Percentiles rank a stretch among this genome's conserved stretches.
These are phyloP conservation scores for Pinus tabuliformis DNA, from an alignment of 75 land plant genomes.

Conservation along the genomic window DNA sequence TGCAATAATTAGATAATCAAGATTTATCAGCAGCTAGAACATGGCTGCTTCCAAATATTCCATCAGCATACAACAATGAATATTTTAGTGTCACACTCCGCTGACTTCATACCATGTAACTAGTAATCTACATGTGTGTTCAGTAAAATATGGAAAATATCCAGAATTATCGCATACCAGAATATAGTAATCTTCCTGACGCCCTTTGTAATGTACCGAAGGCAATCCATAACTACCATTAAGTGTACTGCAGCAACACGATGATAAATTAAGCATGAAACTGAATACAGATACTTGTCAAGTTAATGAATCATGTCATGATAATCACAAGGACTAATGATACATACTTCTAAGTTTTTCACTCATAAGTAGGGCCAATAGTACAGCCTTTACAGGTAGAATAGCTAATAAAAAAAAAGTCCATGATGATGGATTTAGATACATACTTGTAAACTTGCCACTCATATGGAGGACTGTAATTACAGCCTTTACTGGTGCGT, in stretches of 20 bases:
- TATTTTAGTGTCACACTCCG: not conserved
- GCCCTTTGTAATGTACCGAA: slow-evolving; percentile 90
- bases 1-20: not conserved
- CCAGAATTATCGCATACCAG: slow-evolving; percentile 38
- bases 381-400: not conserved
- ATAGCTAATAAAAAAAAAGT: not conserved
- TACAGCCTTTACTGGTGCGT: slow-evolving; percentile 90
- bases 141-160: not conserved
- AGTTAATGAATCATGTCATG: not conserved
- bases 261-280: slow-evolving; percentile 2
- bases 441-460: slow-evolving; percentile 96
- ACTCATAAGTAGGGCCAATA: not conserved
- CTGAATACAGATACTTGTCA: not conserved
- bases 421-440: not conserved
- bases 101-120: not conserved
- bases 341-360: not conserved
- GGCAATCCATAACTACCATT: slow-evolving; percentile 93
- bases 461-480: slow-evolving; percentile 97
- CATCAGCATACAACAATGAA: not conserved
- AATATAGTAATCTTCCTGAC: slow-evolving; percentile 90
- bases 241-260: slow-evolving; percentile 48
- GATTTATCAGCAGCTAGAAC: not conserved
- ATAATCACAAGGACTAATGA: not conserved
- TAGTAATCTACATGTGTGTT: not conserved
- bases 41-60: not conserved